Percentiles rank a stretch among this genome's conserved stretches.
These are phyloP conservation scores for Penicillium angulare DNA, from an alignment of 495 filamentous ascomycete genomes.

Conservation along the genomic window DNA sequence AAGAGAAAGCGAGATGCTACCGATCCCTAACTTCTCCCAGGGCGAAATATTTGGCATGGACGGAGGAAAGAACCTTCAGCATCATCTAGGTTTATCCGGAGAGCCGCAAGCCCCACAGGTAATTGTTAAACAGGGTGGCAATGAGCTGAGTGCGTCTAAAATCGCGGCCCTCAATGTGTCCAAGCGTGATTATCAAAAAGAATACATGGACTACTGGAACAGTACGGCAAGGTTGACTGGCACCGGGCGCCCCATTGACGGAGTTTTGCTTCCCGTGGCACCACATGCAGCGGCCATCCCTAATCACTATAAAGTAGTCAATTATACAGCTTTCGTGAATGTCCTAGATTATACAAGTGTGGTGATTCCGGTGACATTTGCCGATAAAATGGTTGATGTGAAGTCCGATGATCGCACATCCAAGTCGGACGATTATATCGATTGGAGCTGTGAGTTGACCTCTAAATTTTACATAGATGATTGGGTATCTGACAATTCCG, in stretches of 20 bases:
- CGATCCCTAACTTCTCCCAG: conserved; percentile 8
- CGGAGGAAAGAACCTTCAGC: conserved; percentile 48
- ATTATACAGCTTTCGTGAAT: conserved; percentile 55
- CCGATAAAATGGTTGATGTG: conserved; percentile 53
- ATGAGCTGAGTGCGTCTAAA: conserved; percentile 39
- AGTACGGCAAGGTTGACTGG: conserved; percentile 51
- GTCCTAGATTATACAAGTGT: conserved; percentile 57
- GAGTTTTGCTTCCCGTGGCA: conserved; percentile 46
- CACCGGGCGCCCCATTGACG: conserved; percentile 59
- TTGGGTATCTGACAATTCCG: background rate
- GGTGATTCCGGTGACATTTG: conserved; percentile 57
- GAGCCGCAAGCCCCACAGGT: conserved; percentile 49
- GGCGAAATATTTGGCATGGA: conserved; percentile 39
- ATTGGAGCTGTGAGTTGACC: conserved; percentile 52
- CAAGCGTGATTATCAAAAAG: conserved; percentile 59
- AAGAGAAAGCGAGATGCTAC: background rate
- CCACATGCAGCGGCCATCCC: conserved; percentile 50
- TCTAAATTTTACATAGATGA: background rate
- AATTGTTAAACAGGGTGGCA: conserved; percentile 14
- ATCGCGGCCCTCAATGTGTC: conserved; percentile 55
- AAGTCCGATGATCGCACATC: conserved; percentile 34
- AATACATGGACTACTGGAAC: conserved; percentile 71
- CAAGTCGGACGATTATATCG: conserved; percentile 39
- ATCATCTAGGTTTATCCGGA: conserved; percentile 54
- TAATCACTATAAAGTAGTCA: conserved; percentile 45